These are phyloP conservation scores for Yamadazyma blattariae DNA, from an alignment of 1,139 yeast species.

Conservation along the genomic window DNA sequence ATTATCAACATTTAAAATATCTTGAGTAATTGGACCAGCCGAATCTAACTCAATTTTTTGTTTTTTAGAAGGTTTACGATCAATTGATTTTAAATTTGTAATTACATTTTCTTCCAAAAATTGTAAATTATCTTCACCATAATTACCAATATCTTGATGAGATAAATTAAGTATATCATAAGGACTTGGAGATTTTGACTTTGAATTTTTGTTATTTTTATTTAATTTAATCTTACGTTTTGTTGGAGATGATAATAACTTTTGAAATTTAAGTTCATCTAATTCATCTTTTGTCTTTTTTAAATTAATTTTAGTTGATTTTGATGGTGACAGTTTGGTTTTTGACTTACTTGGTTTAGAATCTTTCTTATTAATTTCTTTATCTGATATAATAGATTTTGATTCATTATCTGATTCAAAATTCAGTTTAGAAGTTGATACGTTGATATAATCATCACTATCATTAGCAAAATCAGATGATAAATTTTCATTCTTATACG, in stretches of 20 bases:
- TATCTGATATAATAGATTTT: too few species aligned
- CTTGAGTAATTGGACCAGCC: not conserved
- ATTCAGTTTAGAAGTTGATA: too few species aligned
- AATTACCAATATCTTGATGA: slow-evolving; percentile 35
- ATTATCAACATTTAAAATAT: not conserved
- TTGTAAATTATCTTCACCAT: slow-evolving; percentile 31
- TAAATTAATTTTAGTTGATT: not conserved
- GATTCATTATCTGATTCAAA: too few species aligned
- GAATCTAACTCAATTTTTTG: slow-evolving; percentile 4
- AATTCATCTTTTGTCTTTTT: not conserved
- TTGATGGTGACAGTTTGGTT: too few species aligned
- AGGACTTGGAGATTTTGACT: slow-evolving; percentile 15
- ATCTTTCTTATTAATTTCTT: too few species aligned
- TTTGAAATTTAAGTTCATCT: slow-evolving; percentile 9
- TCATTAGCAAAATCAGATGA: too few species aligned
- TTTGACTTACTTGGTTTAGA: too few species aligned
- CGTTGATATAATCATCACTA: too few species aligned
- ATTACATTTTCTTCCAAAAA: slow-evolving; percentile 18
- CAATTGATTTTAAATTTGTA: too few species aligned
- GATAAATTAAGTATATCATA: slow-evolving; percentile 22
- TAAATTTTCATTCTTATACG: not conserved
- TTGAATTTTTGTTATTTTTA: slow-evolving; percentile 3
- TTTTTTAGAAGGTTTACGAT: slow-evolving; percentile 1
- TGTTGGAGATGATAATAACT: slow-evolving; percentile 13
- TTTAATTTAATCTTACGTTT: slow-evolving; percentile 14